Conservation (phyloP, 2,329 filamentous ascomycete genomes). For the Helminthosporium solani region DNA sequence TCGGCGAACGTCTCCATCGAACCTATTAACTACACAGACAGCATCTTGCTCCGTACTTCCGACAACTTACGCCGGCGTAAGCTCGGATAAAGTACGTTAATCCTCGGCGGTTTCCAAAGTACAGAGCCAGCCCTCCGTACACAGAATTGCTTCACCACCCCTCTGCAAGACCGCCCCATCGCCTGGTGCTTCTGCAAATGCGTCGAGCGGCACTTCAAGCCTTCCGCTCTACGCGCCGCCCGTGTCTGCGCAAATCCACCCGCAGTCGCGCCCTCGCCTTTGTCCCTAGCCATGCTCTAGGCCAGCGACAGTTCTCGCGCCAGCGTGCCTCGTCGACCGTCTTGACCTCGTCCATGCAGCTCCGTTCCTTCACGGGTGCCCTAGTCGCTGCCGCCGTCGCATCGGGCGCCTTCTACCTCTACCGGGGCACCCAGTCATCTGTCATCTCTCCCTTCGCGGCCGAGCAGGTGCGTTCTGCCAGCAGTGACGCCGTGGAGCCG, state of each 20-base stretch:
- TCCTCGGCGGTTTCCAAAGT: neutral
- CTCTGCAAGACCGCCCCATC: constrained; percentile 13
- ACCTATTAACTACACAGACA: too few species aligned
- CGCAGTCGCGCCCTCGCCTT: constrained; percentile 48
- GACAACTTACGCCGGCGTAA: neutral
- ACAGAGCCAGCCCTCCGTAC: constrained; percentile 1
- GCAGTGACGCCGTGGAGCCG: constrained; percentile 48
- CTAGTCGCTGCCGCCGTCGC: constrained; percentile 68
- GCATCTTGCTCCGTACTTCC: too few species aligned
- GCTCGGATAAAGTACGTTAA: neutral
- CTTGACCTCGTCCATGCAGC: constrained; percentile 72
- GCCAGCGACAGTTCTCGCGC: constrained; percentile 48
- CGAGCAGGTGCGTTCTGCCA: constrained; percentile 38
- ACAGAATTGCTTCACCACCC: constrained; percentile 1
- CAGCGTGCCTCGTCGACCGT: constrained; percentile 46
- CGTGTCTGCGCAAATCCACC: constrained; percentile 60
- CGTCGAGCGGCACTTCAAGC: constrained; percentile 70
- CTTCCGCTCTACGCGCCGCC: constrained; percentile 67
- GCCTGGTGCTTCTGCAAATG: constrained; percentile 55
- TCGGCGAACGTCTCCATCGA: too few species aligned
- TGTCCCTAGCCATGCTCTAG: constrained; percentile 47
- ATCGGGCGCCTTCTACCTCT: constrained; percentile 75
- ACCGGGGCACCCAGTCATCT: constrained; percentile 49
- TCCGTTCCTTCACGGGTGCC: constrained; percentile 66
- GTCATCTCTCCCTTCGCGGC: constrained; percentile 17